Evolutionary conservation across 108 stramenopile species (phyloP), one percentile per base, ranked within the genome.

Genomic region (Schizochytrium sp.): DNA sequence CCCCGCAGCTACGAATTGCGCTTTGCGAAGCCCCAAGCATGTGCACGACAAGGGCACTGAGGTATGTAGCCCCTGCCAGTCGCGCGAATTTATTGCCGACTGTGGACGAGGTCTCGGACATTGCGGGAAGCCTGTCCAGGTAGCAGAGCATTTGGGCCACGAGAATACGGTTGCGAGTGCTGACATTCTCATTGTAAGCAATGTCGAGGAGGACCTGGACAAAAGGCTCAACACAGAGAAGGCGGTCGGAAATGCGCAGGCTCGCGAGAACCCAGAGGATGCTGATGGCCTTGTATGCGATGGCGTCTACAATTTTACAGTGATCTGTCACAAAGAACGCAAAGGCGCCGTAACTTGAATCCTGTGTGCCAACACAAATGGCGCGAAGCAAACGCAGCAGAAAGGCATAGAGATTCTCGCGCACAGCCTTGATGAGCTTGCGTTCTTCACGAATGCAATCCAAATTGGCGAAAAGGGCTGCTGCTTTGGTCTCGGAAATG

Each of bases 131-230:
- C 6, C 76, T 43, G 51, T 83, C 76, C 16, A 83, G n/a, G 28
- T 83, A 83, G 76, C 76, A 83, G 6, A 83, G 76, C 76, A 83
- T 83, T 45, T 53, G 6, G 45, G 76, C 76, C 45, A 83, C 76
- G 23, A 83, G 45, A 16, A 23, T 53, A 0, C 76, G 76, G 76
- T 83, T 83, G 16, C 16, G 43, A 14, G 76, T 12, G 51, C 45
- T 83, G 6, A 83, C 76, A 53, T 83, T 83, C 0, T 83, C 48
- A 23, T 83, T 83, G 4, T 83, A 83, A 55, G 51, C 76, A 16
- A 53, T 16, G 23, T 83, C 76, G 16, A 83, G 51, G 43, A 83
- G 51, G 4, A 83, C 45, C 28, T 83, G 76, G 23, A 83, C 51
- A 28, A 83, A 53, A 12, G 76, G 28, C n/a, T 47, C 48, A 18